Evolutionary conservation across 192 early-diverging fungal genomes (phyloP), one percentile per base, ranked within the genome.

Genomic region (Backusella liffmaniae): DNA sequence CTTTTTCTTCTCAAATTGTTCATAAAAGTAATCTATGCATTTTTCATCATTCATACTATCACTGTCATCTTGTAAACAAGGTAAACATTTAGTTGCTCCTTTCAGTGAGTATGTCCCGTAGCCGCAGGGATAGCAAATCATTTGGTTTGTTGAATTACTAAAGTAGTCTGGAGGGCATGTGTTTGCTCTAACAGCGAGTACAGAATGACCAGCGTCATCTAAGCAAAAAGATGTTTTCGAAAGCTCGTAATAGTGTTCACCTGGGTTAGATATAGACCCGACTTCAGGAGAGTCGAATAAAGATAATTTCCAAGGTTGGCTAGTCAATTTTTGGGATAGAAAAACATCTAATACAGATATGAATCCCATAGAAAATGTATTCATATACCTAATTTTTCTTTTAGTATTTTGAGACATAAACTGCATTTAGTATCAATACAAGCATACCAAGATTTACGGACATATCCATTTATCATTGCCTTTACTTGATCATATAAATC

Each of bases 401-500:
- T 53, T 21, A 53, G 7, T n/a, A 53, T 1, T 21, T 21, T 21
- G n/a, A n/a, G 16, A 59, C 8, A 59, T 23, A 59, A 59, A 26
- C 7, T 21, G 23, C 21, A 10, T 62, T 62, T 62, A 62, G 10
- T 62, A 29, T 62, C n/a, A 3, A 26, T 62, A 62, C 29, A 29
- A 62, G 12, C 26, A 12, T 62, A 62, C 56, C 56, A 62, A 62
- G 56, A 62, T 29, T 8, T 62, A 13, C 23, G 26, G 23, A 62
- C 4, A 10, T 62, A 1, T 13, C 56, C 56, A 13, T 29, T 26
- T 29, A 62, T 62, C 23, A 62, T 4, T 4, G 23, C 56, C 26
- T 3, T 26, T 29, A 8, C 59, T 66, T 78, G 77, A 49, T 73
- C 72, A 73, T 66, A 73, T 34, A 78, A 37, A 15, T 67, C 72